Base-by-base conservation (phyloP, 371 early-diverging fungal genomes). In the Dinochytrium kinnereticum region DNA sequence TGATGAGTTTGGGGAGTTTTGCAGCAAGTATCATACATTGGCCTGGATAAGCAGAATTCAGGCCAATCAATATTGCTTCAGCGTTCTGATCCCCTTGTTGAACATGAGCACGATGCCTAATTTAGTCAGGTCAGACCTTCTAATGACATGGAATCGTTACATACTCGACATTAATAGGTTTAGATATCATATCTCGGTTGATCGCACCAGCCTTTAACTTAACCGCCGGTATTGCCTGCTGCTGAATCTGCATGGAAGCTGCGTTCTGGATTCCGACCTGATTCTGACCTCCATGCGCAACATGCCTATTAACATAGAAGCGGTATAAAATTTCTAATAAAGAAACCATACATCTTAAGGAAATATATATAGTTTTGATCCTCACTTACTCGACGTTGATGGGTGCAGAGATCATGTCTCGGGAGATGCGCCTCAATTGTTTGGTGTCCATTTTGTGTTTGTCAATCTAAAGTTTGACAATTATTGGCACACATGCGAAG, bases 161-260 rank as follows among this genome's bases (percentile, higher is more conserved):
- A 33, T 50, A 74, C 74, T 74, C 74, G 15, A 74, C 33, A 36
- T 49, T 49, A 31, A 34, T 69, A 15, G 74, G 74, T 17, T 26
- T n/a, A 26, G 74, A 74, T 19, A 74, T 74, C 76, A 76, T 76
- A 26, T 71, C 76, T 37, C 68, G 66, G 51, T 28, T 68, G 17
- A 76, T 38, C 7, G 64, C 36, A 19, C 26, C 57, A 55, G 57
- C 26, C 57, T 55, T 55, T 7, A 19, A 10, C 24, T 55, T 55
- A 17, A 10, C 57, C 17, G 24, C 15, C 57, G 57, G 26, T 19
- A 26, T 5, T 19, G 57, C 7, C 57, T 19, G 15, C 19, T 44
- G 7, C 13, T 19, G 7, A 19, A 44, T 44, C 44, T 44, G 44
- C 7, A 44, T 44, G 44, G 44, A 44, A 7, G 44, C 5, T 10